Evolutionary conservation across 352 stramenopile species (phyloP).

Genomic region (Phytopythium vexans): DNA sequence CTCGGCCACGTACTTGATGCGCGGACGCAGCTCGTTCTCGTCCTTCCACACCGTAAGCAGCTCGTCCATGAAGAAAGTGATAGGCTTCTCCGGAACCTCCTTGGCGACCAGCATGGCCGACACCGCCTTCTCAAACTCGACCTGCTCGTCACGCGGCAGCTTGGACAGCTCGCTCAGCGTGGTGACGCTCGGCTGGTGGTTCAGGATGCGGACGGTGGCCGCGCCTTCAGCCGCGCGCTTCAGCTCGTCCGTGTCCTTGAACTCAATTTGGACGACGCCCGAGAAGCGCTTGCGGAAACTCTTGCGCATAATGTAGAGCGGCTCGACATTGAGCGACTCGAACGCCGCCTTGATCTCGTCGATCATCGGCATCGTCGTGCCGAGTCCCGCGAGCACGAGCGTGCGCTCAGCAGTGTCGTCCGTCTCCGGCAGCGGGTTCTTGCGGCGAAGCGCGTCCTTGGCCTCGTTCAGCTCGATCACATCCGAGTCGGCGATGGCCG

Average conservation of each 20-base stretch:
- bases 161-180: slow-evolving; percentile 50
- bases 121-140: slow-evolving; percentile 83
- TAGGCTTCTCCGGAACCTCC: slow-evolving; percentile 68
- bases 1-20: slow-evolving; percentile 66
- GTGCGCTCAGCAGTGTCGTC: slow-evolving; percentile 66
- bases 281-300: slow-evolving; percentile 68
- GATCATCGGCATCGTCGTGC: slow-evolving; percentile 55
- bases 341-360: slow-evolving; percentile 79
- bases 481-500: slow-evolving; percentile 69
- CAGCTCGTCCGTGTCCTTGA: slow-evolving; percentile 54
- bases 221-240: slow-evolving; percentile 46
- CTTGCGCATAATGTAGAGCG: slow-evolving; percentile 74
- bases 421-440: slow-evolving; percentile 54
- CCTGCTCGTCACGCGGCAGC: slow-evolving; percentile 65
- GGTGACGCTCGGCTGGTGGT: slow-evolving; percentile 53
- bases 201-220: slow-evolving; percentile 57
- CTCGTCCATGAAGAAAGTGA: slow-evolving; percentile 71
- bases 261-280: slow-evolving; percentile 72
- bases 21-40: slow-evolving; percentile 56
- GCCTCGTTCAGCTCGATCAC: slow-evolving; percentile 78
- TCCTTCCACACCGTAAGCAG: slow-evolving; percentile 71
- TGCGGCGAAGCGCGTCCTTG: slow-evolving; percentile 75
- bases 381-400: slow-evolving; percentile 70
- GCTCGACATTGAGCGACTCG: slow-evolving; percentile 46
- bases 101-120: slow-evolving; percentile 82